Evolutionary conservation across 192 early-diverging fungal genomes (phyloP).

Genomic region (Spizellomyces punctatus): DNA sequence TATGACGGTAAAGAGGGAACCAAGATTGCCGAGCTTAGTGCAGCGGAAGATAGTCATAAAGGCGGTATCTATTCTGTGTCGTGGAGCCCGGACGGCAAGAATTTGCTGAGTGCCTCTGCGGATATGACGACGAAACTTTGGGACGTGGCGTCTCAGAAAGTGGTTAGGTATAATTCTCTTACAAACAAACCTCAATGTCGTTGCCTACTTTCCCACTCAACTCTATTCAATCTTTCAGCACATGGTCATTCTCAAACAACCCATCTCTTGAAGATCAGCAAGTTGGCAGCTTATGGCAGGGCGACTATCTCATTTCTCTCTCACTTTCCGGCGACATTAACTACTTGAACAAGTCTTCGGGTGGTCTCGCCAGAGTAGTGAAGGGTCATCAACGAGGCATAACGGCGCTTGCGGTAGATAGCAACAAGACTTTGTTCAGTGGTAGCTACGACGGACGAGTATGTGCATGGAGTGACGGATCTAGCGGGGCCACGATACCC

Average conservation of each 20-base stretch:
- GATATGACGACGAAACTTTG: slow-evolving; percentile 90
- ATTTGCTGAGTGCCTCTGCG: slow-evolving; percentile 79
- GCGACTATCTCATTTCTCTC: slow-evolving; percentile 70
- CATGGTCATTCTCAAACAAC: slow-evolving; percentile 14
- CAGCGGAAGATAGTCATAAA: slow-evolving; percentile 61
- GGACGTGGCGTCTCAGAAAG: slow-evolving; percentile 75
- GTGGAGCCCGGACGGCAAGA: slow-evolving; percentile 82
- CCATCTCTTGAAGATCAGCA: slow-evolving; percentile 78
- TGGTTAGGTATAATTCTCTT: slow-evolving; percentile 53
- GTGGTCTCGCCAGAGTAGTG: slow-evolving; percentile 54
- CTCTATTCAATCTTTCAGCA: background rate
- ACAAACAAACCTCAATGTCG: background rate
- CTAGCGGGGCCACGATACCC: slow-evolving; percentile 46
- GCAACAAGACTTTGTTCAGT: slow-evolving; percentile 70
- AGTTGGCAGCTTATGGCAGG: slow-evolving; percentile 91
- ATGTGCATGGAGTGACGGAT: slow-evolving; percentile 64
- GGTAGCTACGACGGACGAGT: slow-evolving; percentile 94
- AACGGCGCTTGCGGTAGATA: slow-evolving; percentile 68
- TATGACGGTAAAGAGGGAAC: slow-evolving; percentile 94
- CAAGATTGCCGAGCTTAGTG: slow-evolving; percentile 58
- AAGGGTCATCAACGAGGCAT: slow-evolving; percentile 86
- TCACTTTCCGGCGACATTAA: slow-evolving; percentile 88
- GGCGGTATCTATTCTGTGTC: slow-evolving; percentile 84
- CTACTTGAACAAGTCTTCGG: slow-evolving; percentile 68
- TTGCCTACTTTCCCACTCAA: background rate